A percentile compares a stretch with the other conserved stretches of the same genome.
Evolutionary conservation across 2,329 filamentous ascomycete species (phyloP).

Genomic region (Fusarium ramigenum): DNA sequence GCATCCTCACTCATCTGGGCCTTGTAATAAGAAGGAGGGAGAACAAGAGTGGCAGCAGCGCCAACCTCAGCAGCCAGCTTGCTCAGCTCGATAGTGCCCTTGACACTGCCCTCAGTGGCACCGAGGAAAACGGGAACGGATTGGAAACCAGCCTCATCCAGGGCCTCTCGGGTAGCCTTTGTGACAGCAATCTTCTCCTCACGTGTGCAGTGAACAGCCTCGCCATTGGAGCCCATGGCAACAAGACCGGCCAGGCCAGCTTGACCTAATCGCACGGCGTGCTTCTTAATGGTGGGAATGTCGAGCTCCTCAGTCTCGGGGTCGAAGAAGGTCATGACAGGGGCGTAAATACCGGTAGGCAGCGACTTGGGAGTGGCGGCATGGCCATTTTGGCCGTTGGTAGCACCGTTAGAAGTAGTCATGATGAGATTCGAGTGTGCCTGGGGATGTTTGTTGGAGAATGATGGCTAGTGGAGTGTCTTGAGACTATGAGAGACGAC

Average conservation of each 20-base stretch:
- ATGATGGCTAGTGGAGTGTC: not conserved
- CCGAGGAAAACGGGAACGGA: constrained; percentile 84
- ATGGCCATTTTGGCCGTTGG: constrained; percentile 39
- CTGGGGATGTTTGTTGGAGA: not conserved
- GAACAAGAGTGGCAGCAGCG: constrained; percentile 81
- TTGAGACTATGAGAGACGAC: not conserved
- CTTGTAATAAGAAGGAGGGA: constrained; percentile 87
- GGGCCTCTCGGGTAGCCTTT: constrained; percentile 79
- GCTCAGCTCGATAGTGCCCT: constrained; percentile 80
- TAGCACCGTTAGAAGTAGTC: constrained; percentile 37
- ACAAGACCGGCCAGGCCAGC: constrained; percentile 84
- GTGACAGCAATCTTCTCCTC: constrained; percentile 82
- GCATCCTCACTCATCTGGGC: constrained; percentile 78
- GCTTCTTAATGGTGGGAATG: constrained; percentile 79
- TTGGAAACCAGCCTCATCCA: constrained; percentile 81
- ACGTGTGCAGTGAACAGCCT: constrained; percentile 84
- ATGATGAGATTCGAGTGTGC: constrained; percentile 27
- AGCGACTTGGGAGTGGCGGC: constrained; percentile 63
- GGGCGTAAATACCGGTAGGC: constrained; percentile 85
- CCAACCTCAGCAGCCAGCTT: constrained; percentile 73
- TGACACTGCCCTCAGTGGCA: constrained; percentile 82
- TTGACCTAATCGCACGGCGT: constrained; percentile 79
- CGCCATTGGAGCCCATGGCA: constrained; percentile 90
- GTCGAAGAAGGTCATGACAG: constrained; percentile 92
- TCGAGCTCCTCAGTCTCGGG: constrained; percentile 86